Evolutionary conservation across 106 monocot species (phyloP).

Genomic region (Xerophyta viscosa): DNA sequence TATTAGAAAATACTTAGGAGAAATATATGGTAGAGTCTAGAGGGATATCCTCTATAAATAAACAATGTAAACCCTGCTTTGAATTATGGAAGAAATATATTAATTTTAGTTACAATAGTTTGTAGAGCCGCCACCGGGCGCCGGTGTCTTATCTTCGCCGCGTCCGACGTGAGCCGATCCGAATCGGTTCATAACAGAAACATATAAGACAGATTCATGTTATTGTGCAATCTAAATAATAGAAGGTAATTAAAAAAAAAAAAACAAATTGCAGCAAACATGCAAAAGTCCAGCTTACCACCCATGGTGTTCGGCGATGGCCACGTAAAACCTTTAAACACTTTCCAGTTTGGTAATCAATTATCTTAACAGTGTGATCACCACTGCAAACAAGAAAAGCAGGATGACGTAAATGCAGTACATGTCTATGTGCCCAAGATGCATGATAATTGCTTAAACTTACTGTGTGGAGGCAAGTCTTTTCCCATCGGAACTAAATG

Average conservation of each 20-base stretch:
- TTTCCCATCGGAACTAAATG: constrained; percentile 90
- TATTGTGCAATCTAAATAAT: no score
- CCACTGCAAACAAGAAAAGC: constrained; percentile 46
- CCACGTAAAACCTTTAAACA: constrained; percentile 89
- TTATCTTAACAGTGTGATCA: constrained; percentile 97
- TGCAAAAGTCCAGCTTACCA: constrained; percentile 50
- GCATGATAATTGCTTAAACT: constrained; percentile 16
- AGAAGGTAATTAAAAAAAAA: not conserved
- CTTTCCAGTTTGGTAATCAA: constrained; percentile 76
- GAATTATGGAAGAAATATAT: no score
- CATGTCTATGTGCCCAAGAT: not conserved
- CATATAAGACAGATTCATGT: no score
- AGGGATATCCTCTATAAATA: no score
- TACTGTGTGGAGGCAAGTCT: constrained; percentile 98
- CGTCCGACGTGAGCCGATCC: no score
- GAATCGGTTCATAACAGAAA: no score
- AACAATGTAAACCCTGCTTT: no score
- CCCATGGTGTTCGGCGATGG: constrained; percentile 99
- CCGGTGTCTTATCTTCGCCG: no score
- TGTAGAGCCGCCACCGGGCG: no score
- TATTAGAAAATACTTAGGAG: no score
- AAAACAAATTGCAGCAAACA: constrained; percentile 1
- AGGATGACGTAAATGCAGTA: not conserved
- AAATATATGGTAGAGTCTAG: no score
- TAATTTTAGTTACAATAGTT: no score